Base-by-base conservation (phyloP, 192 early-diverging fungal species). In the Thoreauomyces humboldtii region DNA sequence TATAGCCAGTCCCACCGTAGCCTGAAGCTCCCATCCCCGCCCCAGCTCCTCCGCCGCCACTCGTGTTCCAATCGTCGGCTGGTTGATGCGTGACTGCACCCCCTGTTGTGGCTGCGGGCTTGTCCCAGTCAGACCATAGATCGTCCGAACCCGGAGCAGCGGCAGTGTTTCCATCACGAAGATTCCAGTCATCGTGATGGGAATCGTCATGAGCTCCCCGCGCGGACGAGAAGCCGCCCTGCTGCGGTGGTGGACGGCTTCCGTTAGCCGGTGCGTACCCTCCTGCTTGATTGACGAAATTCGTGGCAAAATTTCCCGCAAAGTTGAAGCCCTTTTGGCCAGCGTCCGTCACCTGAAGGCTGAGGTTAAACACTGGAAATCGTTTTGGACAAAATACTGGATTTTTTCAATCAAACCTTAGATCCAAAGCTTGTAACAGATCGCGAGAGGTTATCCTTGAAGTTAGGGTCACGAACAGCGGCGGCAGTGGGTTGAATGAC, bases 401-500 rank as follows among this genome's bases (percentile, higher is more conserved):
- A n/a, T n/a, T n/a, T n/a, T n/a, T n/a, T n/a, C n/a, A n/a, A n/a
- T n/a, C n/a, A n/a, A 11, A 75, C 69, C 63, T 73, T 73, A n/a
- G 62, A 56, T 12, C 59, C 50, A 21, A 81, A 50, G 0, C 53
- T 63, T 5, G 48, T 58, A 1, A 78, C 55, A 34, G 70, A 79
- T 24, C 68, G 43, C 7, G 72, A 67, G 4, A 82, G 32, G 42
- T 78, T 76, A 33, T 75, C 67, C 21, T 59, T 67, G 25, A 81
- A 72, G 29, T 78, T 71, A 7, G 80, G 80, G 50, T 82, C 77
- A 21, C 72, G 61, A 3, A 81, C 58, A 1, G 79, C 75, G 17
- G 73, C 51, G 27, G 75, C 65, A 3, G 75, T 75, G 11, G 79
- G 79, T 41, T 77, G 74, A 59, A 81, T 77, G 28, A 81, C 75